Conservation (phyloP, 768 basidiomycete species). For the Auricularia cornea region DNA sequence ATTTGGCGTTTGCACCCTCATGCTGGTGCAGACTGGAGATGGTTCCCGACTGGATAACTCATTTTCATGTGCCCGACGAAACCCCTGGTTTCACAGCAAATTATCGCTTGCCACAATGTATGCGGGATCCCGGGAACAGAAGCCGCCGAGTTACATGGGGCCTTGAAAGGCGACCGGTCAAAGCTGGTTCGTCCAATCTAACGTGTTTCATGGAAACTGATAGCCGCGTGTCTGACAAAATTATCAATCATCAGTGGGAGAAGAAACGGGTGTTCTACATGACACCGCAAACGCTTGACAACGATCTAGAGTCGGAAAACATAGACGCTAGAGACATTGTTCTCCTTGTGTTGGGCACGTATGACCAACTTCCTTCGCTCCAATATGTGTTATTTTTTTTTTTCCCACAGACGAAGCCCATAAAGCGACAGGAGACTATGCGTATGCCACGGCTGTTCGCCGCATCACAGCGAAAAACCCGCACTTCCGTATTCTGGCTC, state of each 20-base stretch:
- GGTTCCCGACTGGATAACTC: constrained; percentile 88
- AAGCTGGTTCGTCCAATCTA: constrained; percentile 42
- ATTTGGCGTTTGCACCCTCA: background rate
- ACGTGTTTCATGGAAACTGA: too few relatives aligned
- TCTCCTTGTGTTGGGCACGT: constrained; percentile 76
- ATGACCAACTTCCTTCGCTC: too few relatives aligned
- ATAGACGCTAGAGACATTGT: constrained; percentile 77
- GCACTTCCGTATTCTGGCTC: constrained; percentile 82
- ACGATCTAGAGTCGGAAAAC: constrained; percentile 65
- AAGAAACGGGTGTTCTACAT: constrained; percentile 87
- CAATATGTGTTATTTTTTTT: background rate
- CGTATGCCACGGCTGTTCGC: constrained; percentile 83
- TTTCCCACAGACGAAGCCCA: constrained; percentile 77
- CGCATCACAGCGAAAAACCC: constrained; percentile 92
- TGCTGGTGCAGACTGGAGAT: constrained; percentile 60
- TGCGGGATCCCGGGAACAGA: constrained; percentile 89
- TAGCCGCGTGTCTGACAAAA: too few relatives aligned
- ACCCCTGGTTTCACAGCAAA: constrained; percentile 91
- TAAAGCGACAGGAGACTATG: constrained; percentile 85
- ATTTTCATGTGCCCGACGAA: constrained; percentile 95
- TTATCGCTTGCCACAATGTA: constrained; percentile 83
- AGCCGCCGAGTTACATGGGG: constrained; percentile 81
- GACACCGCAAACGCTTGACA: constrained; percentile 91
- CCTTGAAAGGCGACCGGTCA: constrained; percentile 42
- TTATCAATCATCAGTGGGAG: constrained; percentile 61